Evolutionary conservation across 2,329 filamentous ascomycete genomes (phyloP).

Genomic region (Aspergillus terreus): DNA sequence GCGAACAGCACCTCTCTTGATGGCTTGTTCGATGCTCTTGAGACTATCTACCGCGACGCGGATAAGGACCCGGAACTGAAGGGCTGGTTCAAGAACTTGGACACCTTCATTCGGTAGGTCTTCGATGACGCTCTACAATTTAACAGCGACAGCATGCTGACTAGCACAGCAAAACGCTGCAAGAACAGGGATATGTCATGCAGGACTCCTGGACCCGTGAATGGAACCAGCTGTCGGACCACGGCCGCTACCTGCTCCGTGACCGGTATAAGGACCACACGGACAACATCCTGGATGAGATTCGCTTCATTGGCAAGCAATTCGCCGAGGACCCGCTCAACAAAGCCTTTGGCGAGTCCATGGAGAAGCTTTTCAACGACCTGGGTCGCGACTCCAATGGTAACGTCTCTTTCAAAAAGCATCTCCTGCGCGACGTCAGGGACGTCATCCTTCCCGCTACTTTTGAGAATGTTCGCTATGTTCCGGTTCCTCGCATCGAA

Average conservation of each 20-base stretch:
- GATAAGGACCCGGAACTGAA: slow-evolving; percentile 82
- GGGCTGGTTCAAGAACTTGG: slow-evolving; percentile 78
- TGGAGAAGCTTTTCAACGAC: slow-evolving; percentile 83
- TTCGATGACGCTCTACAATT: neutral
- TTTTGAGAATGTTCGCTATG: slow-evolving; percentile 82
- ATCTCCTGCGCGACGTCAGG: slow-evolving; percentile 82
- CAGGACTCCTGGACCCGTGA: slow-evolving; percentile 73
- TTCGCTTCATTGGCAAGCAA: slow-evolving; percentile 84
- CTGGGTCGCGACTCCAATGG: slow-evolving; percentile 85
- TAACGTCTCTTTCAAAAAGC: slow-evolving; percentile 85
- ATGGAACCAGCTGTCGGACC: slow-evolving; percentile 81
- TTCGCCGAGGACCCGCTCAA: slow-evolving; percentile 88
- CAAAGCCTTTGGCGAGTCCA: slow-evolving; percentile 68
- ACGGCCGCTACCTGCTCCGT: slow-evolving; percentile 80
- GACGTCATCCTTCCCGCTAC: slow-evolving; percentile 80
- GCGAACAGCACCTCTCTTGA: slow-evolving; percentile 90
- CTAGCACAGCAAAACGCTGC: slow-evolving; percentile 62
- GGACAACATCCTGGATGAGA: slow-evolving; percentile 79
- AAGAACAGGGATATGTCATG: slow-evolving; percentile 88
- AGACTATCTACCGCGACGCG: slow-evolving; percentile 80
- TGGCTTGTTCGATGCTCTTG: slow-evolving; percentile 79
- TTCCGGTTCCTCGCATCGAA: slow-evolving; percentile 92
- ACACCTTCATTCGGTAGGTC: slow-evolving; percentile 63
- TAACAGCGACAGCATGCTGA: slow-evolving; percentile 4
- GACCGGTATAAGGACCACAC: slow-evolving; percentile 85